Percentiles rank a stretch among this genome's conserved stretches.
Evolutionary conservation across 805 yeast species (phyloP).

Genomic region (Wickerhamomyces pijperi): DNA sequence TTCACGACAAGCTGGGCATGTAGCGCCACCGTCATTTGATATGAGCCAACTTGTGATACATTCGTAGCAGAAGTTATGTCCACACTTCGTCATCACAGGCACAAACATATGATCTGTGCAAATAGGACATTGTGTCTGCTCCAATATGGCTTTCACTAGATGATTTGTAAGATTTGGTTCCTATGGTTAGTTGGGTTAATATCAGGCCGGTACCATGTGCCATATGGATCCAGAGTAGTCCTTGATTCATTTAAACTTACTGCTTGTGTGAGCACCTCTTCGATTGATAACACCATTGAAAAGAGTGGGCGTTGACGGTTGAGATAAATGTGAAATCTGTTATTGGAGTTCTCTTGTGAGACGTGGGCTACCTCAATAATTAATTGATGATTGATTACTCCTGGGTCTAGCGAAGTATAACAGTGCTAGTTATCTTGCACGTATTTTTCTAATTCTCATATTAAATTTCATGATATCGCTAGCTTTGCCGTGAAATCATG

Average conservation of each 20-base stretch:
- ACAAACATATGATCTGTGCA: conserved; percentile 61
- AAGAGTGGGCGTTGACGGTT: no score
- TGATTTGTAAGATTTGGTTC: conserved; percentile 5
- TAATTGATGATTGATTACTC: no score
- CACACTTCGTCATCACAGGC: conserved; percentile 56
- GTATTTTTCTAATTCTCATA: no score
- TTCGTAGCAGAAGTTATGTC: conserved; percentile 65
- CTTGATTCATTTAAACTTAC: no score
- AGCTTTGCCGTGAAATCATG: no score
- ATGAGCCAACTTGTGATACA: conserved; percentile 57
- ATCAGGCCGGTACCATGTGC: not conserved
- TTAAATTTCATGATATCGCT: no score
- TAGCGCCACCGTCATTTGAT: conserved; percentile 24
- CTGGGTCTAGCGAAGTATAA: no score
- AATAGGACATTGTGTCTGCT: conserved; percentile 38
- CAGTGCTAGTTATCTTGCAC: no score
- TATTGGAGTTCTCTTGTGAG: no score
- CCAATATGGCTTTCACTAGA: conserved; percentile 15
- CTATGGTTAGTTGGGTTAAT: conserved; percentile 4
- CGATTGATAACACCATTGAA: conserved; percentile 3
- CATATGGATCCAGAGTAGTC: no score
- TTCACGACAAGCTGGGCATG: conserved; percentile 63
- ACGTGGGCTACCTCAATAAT: no score
- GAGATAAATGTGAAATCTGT: no score
- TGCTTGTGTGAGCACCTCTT: conserved; percentile 8